phyloP scores from a whole-genome alignment of 495 filamentous ascomycete species.

The Ramalina peruviana region DNA sequence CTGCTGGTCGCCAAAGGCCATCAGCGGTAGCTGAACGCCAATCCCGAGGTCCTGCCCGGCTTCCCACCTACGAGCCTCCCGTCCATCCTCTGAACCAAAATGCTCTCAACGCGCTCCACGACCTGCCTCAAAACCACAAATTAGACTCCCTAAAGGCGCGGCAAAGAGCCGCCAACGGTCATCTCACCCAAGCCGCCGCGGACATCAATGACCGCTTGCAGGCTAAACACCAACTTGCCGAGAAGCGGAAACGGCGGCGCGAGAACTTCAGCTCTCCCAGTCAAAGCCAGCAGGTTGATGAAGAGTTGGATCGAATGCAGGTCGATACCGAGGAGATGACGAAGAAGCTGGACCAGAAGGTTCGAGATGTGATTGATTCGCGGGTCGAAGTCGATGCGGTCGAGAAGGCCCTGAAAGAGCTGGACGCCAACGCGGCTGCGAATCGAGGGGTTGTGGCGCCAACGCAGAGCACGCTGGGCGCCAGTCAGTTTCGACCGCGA shows the following conservation, averaged over 20 bases:
- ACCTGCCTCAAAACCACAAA: slow-evolving; percentile 21
- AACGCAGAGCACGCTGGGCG: slow-evolving; percentile 17
- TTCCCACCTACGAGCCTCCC: slow-evolving; percentile 48
- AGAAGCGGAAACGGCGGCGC: slow-evolving; percentile 8
- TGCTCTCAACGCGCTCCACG: slow-evolving; percentile 21
- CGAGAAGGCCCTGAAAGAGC: slow-evolving; percentile 18
- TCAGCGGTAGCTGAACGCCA: slow-evolving; percentile 4
- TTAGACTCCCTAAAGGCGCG: slow-evolving; percentile 24
- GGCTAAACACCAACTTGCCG: slow-evolving; percentile 15
- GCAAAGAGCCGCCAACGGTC: slow-evolving; percentile 23
- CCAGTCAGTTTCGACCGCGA: slow-evolving; percentile 11
- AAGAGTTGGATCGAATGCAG: slow-evolving; percentile 13
- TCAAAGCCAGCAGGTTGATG: slow-evolving; percentile 4
- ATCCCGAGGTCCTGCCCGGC: slow-evolving; percentile 12
- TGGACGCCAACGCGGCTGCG: slow-evolving; percentile 21
- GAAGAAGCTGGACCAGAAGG: slow-evolving; percentile 24
- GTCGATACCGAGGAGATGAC: slow-evolving; percentile 23
- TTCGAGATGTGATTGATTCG: slow-evolving; percentile 29
- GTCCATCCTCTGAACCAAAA: slow-evolving; percentile 31
- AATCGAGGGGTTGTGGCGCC: slow-evolving; percentile 7
- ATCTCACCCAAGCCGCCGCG: slow-evolving; percentile 29
- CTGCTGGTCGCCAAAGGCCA: slow-evolving; percentile 5
- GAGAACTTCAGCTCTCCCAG: slow-evolving; percentile 8
- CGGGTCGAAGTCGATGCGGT: slow-evolving; percentile 24
- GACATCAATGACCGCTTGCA: slow-evolving; percentile 34